Conservation (phyloP, 2,329 filamentous ascomycete genomes). For the Colletotrichum nymphaeae region DNA sequence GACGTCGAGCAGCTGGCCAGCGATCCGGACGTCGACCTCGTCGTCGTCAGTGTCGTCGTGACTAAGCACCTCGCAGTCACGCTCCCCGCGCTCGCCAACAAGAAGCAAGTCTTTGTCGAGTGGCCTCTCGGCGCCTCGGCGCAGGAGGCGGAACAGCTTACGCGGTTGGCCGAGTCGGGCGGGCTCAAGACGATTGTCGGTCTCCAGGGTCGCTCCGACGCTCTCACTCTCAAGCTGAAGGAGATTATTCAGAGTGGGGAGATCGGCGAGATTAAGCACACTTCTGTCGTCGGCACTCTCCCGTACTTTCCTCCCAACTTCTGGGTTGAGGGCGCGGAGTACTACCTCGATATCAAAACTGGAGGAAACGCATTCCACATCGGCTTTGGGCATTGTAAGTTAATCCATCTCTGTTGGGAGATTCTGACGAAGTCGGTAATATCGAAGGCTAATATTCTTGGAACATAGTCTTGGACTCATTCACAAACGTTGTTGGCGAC, state of each 20-base stretch:
- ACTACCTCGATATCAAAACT: slow-evolving; percentile 38
- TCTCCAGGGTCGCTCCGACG: slow-evolving; percentile 56
- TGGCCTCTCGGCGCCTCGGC: slow-evolving; percentile 64
- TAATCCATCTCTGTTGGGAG: neutral
- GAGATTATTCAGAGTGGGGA: slow-evolving; percentile 53
- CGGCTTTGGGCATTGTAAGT: slow-evolving; percentile 45
- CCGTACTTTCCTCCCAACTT: slow-evolving; percentile 15
- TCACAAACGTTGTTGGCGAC: slow-evolving; percentile 46
- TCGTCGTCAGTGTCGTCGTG: slow-evolving; percentile 65
- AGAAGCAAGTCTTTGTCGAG: slow-evolving; percentile 66
- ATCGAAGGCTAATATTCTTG: neutral
- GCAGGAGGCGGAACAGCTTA: slow-evolving; percentile 54
- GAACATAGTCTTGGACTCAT: slow-evolving; percentile 46
- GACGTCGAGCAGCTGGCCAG: slow-evolving; percentile 58
- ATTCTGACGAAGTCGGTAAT: rapidly evolving
- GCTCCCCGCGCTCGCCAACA: slow-evolving; percentile 59
- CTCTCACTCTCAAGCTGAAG: slow-evolving; percentile 52
- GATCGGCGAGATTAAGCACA: slow-evolving; percentile 43
- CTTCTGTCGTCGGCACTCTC: neutral
- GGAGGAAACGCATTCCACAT: slow-evolving; percentile 42
- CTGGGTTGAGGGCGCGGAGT: slow-evolving; percentile 39
- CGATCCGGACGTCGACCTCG: slow-evolving; percentile 63
- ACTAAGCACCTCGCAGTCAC: slow-evolving; percentile 61
- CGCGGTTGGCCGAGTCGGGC: slow-evolving; percentile 50
- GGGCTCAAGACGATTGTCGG: slow-evolving; percentile 58